Evolutionary conservation across 805 yeast species (phyloP).

Genomic region (Priceomyces carsonii): DNA sequence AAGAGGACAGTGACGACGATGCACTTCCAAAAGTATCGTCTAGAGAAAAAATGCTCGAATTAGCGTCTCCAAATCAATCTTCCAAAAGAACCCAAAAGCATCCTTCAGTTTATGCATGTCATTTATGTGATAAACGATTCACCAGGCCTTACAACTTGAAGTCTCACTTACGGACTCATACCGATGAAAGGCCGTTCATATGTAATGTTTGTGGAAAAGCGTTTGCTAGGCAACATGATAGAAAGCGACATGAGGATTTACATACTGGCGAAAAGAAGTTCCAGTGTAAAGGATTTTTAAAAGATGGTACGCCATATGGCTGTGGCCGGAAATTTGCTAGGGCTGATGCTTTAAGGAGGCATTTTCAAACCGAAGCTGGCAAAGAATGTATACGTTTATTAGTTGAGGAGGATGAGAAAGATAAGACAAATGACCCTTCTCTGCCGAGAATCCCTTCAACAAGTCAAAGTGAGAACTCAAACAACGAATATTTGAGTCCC

Average conservation of each 20-base stretch:
- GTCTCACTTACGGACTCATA: conserved; percentile 88
- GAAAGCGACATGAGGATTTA: conserved; percentile 50
- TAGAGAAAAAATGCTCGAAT: conserved; percentile 62
- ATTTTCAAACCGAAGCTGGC: conserved; percentile 49
- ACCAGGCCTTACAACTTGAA: conserved; percentile 92
- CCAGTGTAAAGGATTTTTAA: conserved; percentile 66
- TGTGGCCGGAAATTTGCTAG: conserved; percentile 49
- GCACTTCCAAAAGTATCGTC: conserved; percentile 28
- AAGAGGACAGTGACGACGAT: conserved; percentile 24
- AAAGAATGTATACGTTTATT: conserved; percentile 41
- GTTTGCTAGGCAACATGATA: conserved; percentile 53
- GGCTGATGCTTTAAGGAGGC: conserved; percentile 47
- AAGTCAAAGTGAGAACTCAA: conserved; percentile 8
- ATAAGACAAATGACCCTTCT: conserved; percentile 11
- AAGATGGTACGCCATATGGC: conserved; percentile 52
- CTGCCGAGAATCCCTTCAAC: conserved; percentile 8
- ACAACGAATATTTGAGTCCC: conserved; percentile 19
- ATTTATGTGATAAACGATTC: conserved; percentile 80
- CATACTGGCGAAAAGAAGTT: conserved; percentile 77
- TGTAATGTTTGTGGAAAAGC: conserved; percentile 79
- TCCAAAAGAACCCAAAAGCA: conserved; percentile 64
- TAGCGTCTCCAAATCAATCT: conserved; percentile 58
- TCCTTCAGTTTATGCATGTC: conserved; percentile 76
- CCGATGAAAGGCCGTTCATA: conserved; percentile 76
- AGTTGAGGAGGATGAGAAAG: conserved; percentile 42